These are phyloP conservation scores for Penicillium arizonense DNA, from an alignment of 495 filamentous ascomycete species.

Conservation along the genomic window DNA sequence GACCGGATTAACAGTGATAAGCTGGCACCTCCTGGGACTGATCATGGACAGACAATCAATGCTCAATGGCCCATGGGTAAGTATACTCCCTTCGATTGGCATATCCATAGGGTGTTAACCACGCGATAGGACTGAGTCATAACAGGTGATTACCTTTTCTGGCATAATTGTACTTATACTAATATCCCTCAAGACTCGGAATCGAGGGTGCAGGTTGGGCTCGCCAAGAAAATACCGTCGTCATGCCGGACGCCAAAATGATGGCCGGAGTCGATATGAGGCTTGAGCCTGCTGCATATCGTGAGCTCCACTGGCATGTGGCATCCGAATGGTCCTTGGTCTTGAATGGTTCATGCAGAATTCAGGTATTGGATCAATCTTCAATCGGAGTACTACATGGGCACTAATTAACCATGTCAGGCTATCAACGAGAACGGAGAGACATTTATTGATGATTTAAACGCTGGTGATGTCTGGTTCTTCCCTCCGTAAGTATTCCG, in stretches of 20 bases:
- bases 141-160: constrained; percentile 38
- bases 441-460: constrained; percentile 65
- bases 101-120: background rate
- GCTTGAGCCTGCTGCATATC: constrained; percentile 61
- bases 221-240: constrained; percentile 61
- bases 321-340: constrained; percentile 66
- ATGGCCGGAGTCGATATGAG: constrained; percentile 83
- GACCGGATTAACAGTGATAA: constrained; percentile 65
- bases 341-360: constrained; percentile 62
- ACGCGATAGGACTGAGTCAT: constrained; percentile 49
- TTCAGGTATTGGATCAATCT: constrained; percentile 27
- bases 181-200: constrained; percentile 40
- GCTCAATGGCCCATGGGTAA: constrained; percentile 69
- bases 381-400: background rate
- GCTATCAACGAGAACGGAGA: constrained; percentile 62
- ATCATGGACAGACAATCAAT: constrained; percentile 60
- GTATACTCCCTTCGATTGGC: background rate
- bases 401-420: constrained; percentile 24
- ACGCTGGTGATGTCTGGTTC: constrained; percentile 69
- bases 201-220: constrained; percentile 63
- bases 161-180: background rate
- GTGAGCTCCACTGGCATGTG: constrained; percentile 74
- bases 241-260: constrained; percentile 61
- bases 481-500: constrained; percentile 49
- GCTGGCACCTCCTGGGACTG: constrained; percentile 64